A percentile compares a stretch with the other conserved stretches of the same genome.
Conservation (phyloP, 148 eudicot genomes). For the Nepenthes mirabilis region DNA sequence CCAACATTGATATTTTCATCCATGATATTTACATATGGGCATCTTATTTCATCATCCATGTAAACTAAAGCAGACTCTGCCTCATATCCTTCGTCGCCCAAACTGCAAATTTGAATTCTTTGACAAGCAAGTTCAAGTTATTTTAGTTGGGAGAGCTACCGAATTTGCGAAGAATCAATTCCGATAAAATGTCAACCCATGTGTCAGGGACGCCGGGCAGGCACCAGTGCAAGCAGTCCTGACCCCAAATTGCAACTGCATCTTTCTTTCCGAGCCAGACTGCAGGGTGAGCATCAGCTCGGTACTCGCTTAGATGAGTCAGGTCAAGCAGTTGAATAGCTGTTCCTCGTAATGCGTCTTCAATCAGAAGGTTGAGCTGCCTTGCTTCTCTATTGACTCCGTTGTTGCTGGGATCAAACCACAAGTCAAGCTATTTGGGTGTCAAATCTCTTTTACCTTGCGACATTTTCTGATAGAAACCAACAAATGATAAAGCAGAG, state of each 20-base stretch:
- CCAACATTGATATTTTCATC: too few relatives aligned
- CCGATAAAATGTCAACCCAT: constrained; percentile 73
- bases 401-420: constrained; percentile 85
- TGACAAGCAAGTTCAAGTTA: background rate
- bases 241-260: constrained; percentile 94
- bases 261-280: constrained; percentile 90
- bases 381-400: constrained; percentile 97
- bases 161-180: constrained; percentile 27
- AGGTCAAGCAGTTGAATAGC: constrained; percentile 49
- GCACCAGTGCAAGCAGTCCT: constrained; percentile 99
- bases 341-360: constrained; percentile 46
- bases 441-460: constrained; percentile 4
- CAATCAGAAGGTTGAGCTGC: constrained; percentile 44
- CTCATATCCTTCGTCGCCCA: background rate
- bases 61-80: background rate
- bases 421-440: constrained; percentile 66
- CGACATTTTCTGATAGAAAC: too few relatives aligned
- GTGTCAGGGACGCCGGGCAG: constrained; percentile 94
- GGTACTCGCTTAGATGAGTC: constrained; percentile 72
- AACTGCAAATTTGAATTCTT: background rate
- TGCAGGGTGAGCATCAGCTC: constrained; percentile 97
- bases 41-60: too few relatives aligned
- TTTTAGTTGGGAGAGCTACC: background rate
- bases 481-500: too few relatives aligned
- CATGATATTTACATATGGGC: too few relatives aligned